Evolutionary conservation across 495 filamentous ascomycete genomes (phyloP), one percentile per base, ranked within the genome.

Genomic region (Antarctomyces pellizariae): DNA sequence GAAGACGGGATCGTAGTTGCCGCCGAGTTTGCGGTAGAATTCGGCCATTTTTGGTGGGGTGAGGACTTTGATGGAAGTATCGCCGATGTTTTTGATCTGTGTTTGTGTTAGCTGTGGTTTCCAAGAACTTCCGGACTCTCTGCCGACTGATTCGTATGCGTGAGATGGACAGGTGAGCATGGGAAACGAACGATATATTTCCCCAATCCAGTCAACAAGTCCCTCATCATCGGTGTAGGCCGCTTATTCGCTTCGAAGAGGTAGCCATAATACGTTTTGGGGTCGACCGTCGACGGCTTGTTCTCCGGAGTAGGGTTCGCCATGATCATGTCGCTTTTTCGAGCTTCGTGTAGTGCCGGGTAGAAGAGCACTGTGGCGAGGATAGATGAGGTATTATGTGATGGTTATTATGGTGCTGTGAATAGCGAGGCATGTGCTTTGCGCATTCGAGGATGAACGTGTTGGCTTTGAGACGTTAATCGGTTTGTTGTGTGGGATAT

Each of bases 1-100:
- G 43, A 97, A 95, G 21, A 97, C 56, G 6, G 60, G 53, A 43
- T 97, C 84, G 46, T 80, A 92, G 46, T 93, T 71, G 20, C 84
- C 82, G 32, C 80, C 82, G 16, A 90, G 75, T 21, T 64, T 57
- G 36, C 71, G 74, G 49, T 97, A 97, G 53, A 91, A 97, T 7
- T 64, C 50, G 2, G 84, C 74, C 15, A 97, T 59, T 46, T 93
- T 89, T 19, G 62, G 52, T 0, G 89, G 83, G 2, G 65, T 79
- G 18, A 97, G 54, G 38, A 67, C 59, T 24, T 49, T 50, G 4
- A 62, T 59, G 18, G 67, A 64, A 36, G 50, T 65, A 28, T 75
- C 63, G 18, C 74, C 71, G 31, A 86, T 58, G 7, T 67, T 54
- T 21, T 54, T 48, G 44, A 64, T 59, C 64, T 74, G 34, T 26